A percentile compares a stretch with the other conserved stretches of the same genome.
phyloP scores from a whole-genome alignment of 768 basidiomycete genomes.

The Suillus subluteus region DNA sequence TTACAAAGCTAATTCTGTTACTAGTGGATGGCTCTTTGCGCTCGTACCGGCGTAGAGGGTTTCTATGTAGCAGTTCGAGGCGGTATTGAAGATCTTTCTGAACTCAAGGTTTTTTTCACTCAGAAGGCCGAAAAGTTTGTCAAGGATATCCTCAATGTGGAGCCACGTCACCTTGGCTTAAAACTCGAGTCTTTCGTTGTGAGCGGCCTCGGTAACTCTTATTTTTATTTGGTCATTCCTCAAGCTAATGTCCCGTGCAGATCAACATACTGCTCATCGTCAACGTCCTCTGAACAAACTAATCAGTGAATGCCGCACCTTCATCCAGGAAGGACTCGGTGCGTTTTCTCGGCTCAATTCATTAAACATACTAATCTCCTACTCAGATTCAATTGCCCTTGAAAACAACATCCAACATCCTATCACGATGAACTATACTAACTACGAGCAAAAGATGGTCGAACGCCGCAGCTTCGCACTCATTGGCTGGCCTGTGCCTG shows the following conservation, averaged over 20 bases:
- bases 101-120: constrained; percentile 7
- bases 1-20: neutral
- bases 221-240: neutral
- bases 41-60: neutral
- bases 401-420: neutral
- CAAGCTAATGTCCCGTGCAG: neutral
- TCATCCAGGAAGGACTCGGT: neutral
- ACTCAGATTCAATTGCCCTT: neutral
- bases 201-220: neutral
- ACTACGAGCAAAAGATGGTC: neutral
- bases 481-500: neutral
- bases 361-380: neutral
- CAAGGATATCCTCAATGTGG: neutral
- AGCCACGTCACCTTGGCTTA: neutral
- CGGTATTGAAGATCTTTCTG: constrained; percentile 4
- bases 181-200: constrained; percentile 4
- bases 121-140: constrained; percentile 1
- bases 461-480: neutral
- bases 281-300: neutral
- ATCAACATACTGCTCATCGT: neutral
- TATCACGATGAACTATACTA: constrained; percentile 8
- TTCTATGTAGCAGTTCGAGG: constrained; percentile 1
- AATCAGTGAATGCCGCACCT: neutral
- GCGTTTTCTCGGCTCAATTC: neutral
- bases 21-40: constrained; percentile 8